These are phyloP conservation scores for Moesziomyces sp. DNA, from an alignment of 1,284 basidiomycete genomes.

Conservation along the genomic window DNA sequence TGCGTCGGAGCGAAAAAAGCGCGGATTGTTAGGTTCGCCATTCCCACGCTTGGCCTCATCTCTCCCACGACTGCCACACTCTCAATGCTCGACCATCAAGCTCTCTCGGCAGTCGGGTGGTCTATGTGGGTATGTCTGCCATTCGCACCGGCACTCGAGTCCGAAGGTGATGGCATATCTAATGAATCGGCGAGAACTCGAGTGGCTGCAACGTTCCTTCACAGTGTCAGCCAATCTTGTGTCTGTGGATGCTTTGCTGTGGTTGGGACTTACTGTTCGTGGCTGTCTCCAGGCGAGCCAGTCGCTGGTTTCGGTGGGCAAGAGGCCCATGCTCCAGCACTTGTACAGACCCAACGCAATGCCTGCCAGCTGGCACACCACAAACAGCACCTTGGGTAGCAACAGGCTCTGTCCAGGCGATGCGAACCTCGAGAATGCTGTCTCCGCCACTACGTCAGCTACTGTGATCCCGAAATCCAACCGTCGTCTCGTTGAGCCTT, in stretches of 20 bases:
- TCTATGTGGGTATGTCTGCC: slow-evolving; percentile 3
- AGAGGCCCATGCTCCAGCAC: slow-evolving; percentile 66
- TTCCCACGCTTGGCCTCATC: too few species aligned
- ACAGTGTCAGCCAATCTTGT: background rate
- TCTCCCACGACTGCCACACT: too few species aligned
- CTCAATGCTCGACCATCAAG: too few species aligned
- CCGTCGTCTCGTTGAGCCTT: background rate
- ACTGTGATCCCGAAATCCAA: background rate
- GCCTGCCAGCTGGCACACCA: slow-evolving; percentile 56
- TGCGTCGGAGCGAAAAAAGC: too few species aligned
- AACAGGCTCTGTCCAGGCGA: slow-evolving; percentile 55
- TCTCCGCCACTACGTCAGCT: background rate
- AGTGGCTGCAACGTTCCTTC: slow-evolving; percentile 22
- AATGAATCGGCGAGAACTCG: slow-evolving; percentile 46
- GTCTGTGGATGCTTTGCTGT: background rate
- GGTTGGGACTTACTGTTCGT: slow-evolving; percentile 46
- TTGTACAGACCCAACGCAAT: slow-evolving; percentile 63
- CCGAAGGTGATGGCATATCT: background rate
- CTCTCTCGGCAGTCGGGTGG: too few species aligned
- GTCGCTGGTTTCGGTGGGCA: slow-evolving; percentile 66
- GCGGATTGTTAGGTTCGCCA: too few species aligned
- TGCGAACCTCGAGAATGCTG: slow-evolving; percentile 55
- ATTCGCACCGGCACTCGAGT: background rate
- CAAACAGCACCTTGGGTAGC: slow-evolving; percentile 55
- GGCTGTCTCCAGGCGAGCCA: slow-evolving; percentile 65